Conservation (phyloP, 768 basidiomycete species). For the Kwoniella sp. region DNA sequence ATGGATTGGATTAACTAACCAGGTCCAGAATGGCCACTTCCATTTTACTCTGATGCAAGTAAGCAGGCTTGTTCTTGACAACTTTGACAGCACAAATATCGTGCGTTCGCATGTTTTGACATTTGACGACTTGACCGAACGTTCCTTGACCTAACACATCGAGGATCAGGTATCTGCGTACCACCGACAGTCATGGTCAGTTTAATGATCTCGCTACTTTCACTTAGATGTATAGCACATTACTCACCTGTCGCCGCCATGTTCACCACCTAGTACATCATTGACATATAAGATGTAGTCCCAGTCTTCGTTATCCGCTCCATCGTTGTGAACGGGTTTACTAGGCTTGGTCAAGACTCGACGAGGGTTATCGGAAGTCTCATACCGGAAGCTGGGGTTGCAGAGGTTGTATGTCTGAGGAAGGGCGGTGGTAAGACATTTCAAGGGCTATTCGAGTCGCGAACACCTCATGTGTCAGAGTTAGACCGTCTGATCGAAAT, state of each 20-base stretch:
- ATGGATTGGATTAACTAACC: conserved; percentile 60
- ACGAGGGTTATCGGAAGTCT: conserved; percentile 89
- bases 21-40: conserved; percentile 97
- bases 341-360: conserved; percentile 97
- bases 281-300: conserved; percentile 99
- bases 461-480: not conserved
- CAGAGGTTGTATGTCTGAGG: conserved; percentile 90
- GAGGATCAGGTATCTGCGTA: conserved; percentile 82
- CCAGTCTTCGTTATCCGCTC: conserved; percentile 97
- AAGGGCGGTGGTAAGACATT: conserved; percentile 79
- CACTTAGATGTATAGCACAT: not conserved
- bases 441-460: conserved; percentile 60
- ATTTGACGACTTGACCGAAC: conserved; percentile 99
- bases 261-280: conserved; percentile 91
- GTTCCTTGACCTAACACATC: conserved; percentile 98
- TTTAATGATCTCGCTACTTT: not conserved
- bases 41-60: conserved; percentile 99
- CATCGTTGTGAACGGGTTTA: conserved; percentile 92
- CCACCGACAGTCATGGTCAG: conserved; percentile 7
- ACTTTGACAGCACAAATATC: conserved; percentile 99
- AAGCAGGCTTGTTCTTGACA: conserved; percentile 99
- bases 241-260: conserved; percentile 80
- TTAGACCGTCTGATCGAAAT: not conserved
- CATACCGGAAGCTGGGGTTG: conserved; percentile 93
- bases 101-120: conserved; percentile 99